phyloP scores from a whole-genome alignment of 2,329 filamentous ascomycete genomes.

The Claviceps spartinae region DNA sequence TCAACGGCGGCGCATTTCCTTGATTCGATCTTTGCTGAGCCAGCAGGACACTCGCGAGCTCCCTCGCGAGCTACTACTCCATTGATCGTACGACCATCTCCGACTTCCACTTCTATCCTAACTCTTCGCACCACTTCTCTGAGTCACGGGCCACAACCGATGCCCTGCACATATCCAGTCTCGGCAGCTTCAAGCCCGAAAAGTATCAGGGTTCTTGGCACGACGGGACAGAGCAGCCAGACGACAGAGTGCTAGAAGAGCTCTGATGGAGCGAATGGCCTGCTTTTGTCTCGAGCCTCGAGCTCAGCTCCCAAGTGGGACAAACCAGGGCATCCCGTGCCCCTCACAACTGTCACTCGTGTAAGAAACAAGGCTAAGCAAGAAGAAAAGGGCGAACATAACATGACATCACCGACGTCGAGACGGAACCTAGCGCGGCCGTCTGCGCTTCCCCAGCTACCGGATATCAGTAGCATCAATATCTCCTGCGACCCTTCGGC shows the following conservation, averaged over 20 bases:
- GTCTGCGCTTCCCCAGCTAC: slow-evolving; percentile 57
- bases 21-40: slow-evolving; percentile 63
- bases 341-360: slow-evolving; percentile 30
- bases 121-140: slow-evolving; percentile 4
- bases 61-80: slow-evolving; percentile 56
- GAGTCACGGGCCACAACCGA: slow-evolving; percentile 9
- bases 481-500: slow-evolving; percentile 46
- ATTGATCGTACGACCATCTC: slow-evolving; percentile 44
- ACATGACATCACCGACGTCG: slow-evolving; percentile 32
- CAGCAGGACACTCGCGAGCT: slow-evolving; percentile 38
- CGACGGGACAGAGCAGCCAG: slow-evolving; percentile 13
- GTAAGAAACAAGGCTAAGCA: slow-evolving; percentile 35
- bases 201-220: slow-evolving; percentile 31
- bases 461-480: slow-evolving; percentile 58
- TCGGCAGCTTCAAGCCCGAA: slow-evolving; percentile 20
- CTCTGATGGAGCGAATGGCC: slow-evolving; percentile 9
- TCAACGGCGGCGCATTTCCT: slow-evolving; percentile 63
- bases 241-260: slow-evolving; percentile 18
- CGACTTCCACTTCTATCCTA: slow-evolving; percentile 17
- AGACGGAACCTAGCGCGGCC: slow-evolving; percentile 54
- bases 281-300: background rate
- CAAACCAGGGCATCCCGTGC: slow-evolving; percentile 22
- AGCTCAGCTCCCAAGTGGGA: slow-evolving; percentile 21
- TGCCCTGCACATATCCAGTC: slow-evolving; percentile 19
- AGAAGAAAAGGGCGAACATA: slow-evolving; percentile 36